Evolutionary conservation across 768 basidiomycete genomes (phyloP).

Genomic region (Rhizopogon vesiculosus): DNA sequence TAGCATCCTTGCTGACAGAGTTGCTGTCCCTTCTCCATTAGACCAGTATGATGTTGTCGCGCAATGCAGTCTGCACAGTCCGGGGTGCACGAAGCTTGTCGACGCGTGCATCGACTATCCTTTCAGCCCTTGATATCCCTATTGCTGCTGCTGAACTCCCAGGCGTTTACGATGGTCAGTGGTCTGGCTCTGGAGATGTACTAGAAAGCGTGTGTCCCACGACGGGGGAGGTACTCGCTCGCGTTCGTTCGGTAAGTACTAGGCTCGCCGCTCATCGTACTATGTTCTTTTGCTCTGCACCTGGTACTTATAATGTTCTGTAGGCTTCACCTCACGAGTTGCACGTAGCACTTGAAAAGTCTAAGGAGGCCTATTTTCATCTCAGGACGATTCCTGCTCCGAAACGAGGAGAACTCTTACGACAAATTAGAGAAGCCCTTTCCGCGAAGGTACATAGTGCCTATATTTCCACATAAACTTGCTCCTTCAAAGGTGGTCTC

Average conservation of each 20-base stretch:
- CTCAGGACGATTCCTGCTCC: slow-evolving; percentile 85
- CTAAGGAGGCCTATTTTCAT: slow-evolving; percentile 65
- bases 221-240: slow-evolving; percentile 81
- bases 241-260: slow-evolving; percentile 60
- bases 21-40: not conserved
- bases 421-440: slow-evolving; percentile 83
- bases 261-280: not conserved
- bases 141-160: slow-evolving; percentile 47
- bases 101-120: slow-evolving; percentile 61
- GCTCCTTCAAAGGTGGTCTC: slow-evolving; percentile 6
- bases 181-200: slow-evolving; percentile 72
- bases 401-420: slow-evolving; percentile 79
- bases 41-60: slow-evolving; percentile 17
- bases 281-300: not conserved
- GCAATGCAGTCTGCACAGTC: slow-evolving; percentile 10
- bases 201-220: slow-evolving; percentile 75
- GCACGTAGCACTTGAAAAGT: slow-evolving; percentile 57
- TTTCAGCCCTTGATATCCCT: slow-evolving; percentile 60
- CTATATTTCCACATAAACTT: not conserved
- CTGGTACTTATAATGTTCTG: slow-evolving; percentile 7
- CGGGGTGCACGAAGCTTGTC: slow-evolving; percentile 40
- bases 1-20: not conserved
- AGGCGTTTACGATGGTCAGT: slow-evolving; percentile 81
- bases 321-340: slow-evolving; percentile 74
- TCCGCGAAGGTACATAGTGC: slow-evolving; percentile 56